Evolutionary conservation across 108 stramenopile genomes (phyloP).

Genomic region (Skeletonema potamos): DNA sequence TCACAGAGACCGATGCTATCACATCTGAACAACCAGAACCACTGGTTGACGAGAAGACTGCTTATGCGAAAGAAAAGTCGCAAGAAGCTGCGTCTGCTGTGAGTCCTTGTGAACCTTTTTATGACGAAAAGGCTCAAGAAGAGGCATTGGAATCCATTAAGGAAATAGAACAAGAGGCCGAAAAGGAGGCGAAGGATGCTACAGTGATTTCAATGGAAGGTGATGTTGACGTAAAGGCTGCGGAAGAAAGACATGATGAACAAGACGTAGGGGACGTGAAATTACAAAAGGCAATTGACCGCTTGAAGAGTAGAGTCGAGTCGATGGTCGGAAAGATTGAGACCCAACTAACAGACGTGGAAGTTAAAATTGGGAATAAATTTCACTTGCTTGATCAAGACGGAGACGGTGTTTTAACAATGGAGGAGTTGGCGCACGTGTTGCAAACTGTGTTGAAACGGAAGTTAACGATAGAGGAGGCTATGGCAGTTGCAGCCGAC

Average conservation of each 20-base stretch:
- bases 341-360: slow-evolving; percentile 83
- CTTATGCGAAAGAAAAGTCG: background rate
- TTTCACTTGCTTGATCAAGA: slow-evolving; percentile 97
- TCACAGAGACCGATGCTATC: slow-evolving; percentile 19
- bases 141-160: slow-evolving; percentile 37
- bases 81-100: slow-evolving; percentile 11
- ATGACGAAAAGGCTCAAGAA: slow-evolving; percentile 38
- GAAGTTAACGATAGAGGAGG: slow-evolving; percentile 77
- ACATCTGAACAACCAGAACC: background rate
- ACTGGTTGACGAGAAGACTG: slow-evolving; percentile 8
- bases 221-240: slow-evolving; percentile 21
- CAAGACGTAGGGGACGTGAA: slow-evolving; percentile 39
- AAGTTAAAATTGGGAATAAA: slow-evolving; percentile 93
- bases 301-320: slow-evolving; percentile 79
- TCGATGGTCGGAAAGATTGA: slow-evolving; percentile 95
- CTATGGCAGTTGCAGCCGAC: slow-evolving; percentile 72
- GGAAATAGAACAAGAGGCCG: slow-evolving; percentile 42
- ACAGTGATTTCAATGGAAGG: slow-evolving; percentile 52
- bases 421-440: slow-evolving; percentile 83
- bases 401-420: slow-evolving; percentile 84
- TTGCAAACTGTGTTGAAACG: slow-evolving; percentile 79
- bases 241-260: slow-evolving; percentile 21
- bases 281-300: slow-evolving; percentile 56
- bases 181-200: slow-evolving; percentile 49
- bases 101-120: slow-evolving; percentile 18